Evolutionary conservation across 2,329 filamentous ascomycete species (phyloP), one percentile per base, ranked within the genome.

Genomic region (Madurella fahalii): DNA sequence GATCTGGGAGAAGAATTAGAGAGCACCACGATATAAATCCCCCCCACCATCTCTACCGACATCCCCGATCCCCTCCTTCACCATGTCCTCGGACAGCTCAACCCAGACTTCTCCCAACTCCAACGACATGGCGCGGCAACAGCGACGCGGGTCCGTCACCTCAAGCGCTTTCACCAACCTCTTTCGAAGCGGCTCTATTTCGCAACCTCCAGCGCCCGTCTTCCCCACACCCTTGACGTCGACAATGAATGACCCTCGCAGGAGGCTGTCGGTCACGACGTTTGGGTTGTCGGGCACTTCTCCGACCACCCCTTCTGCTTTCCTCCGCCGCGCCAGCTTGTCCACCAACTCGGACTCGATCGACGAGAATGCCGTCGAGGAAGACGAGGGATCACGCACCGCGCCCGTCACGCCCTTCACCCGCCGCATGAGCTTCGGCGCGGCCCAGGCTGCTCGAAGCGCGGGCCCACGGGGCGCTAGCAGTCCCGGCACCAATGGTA

Each of bases 381-480:
- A 92, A 56, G 82, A 85, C 41, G 82, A 85, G 18, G 73, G 76
- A 51, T 71, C 76, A 40, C 81, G 78, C 65, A 82, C 80, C 62
- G 78, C 80, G 15, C 85, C 89, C 34, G 80, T 77, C 50, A 89
- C 87, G 12, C 89, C 91, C 34, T 93, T 92, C 68, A 82, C 82
- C 56, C 86, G 92, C 63, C 87, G 92, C 56, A 85, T 96, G 77
- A 96, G 92, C 73, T 95, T 96, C 67, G 92, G 93, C 58, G 87
- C 54, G 4, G 20, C 87, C 58, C 84, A 90, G 69, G 89, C 89
- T 61, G 77, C 91, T 71, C 81, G 84, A 64, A 37, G 34, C 34
- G 86, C 85, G 34, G 52, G 58, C 71, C 82, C 89, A 64, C 86
- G 85, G 51, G 73, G 74, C 37, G 77, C 78, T 65, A 77, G 76